phyloP scores from a whole-genome alignment of 1,284 basidiomycete genomes.

The Ceratobasidium sp. region DNA sequence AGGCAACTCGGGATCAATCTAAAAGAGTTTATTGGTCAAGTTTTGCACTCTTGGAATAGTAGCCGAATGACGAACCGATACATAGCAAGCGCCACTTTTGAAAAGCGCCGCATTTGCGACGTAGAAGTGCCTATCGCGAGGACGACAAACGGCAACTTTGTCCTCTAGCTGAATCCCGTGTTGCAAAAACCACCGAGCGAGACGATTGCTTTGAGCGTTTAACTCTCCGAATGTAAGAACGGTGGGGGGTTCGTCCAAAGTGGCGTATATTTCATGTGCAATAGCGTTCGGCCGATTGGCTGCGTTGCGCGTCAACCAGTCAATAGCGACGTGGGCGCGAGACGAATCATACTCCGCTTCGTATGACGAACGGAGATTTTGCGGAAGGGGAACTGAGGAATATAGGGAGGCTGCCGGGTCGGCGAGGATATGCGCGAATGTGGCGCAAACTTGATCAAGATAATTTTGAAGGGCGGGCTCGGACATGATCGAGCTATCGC shows the following conservation, averaged over 20 bases:
- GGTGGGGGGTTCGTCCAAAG: slow-evolving; percentile 23
- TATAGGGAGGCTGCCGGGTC: slow-evolving; percentile 4
- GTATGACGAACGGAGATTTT: slow-evolving; percentile 23
- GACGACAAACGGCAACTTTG: slow-evolving; percentile 66
- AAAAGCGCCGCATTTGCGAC: slow-evolving; percentile 64
- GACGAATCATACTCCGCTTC: slow-evolving; percentile 34
- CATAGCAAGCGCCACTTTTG: slow-evolving; percentile 68
- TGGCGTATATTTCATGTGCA: slow-evolving; percentile 37
- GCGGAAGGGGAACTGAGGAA: slow-evolving; percentile 21
- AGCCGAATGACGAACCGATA: slow-evolving; percentile 60
- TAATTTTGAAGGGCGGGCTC: slow-evolving; percentile 27
- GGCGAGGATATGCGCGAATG: background rate
- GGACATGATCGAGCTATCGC: slow-evolving; percentile 33
- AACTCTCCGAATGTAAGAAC: slow-evolving; percentile 60
- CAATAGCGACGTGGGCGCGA: slow-evolving; percentile 30
- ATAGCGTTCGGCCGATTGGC: slow-evolving; percentile 15
- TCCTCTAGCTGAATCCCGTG: slow-evolving; percentile 61
- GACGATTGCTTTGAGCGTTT: slow-evolving; percentile 59
- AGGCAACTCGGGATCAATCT: slow-evolving; percentile 70
- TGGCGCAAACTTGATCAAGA: slow-evolving; percentile 24
- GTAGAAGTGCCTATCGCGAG: slow-evolving; percentile 63
- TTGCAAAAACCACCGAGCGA: slow-evolving; percentile 62
- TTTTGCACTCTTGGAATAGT: background rate
- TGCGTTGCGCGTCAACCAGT: slow-evolving; percentile 37
- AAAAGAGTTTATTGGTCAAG: slow-evolving; percentile 3